phyloP scores from a whole-genome alignment of 2,329 filamentous ascomycete genomes.

The Xylariaceae sp. region DNA sequence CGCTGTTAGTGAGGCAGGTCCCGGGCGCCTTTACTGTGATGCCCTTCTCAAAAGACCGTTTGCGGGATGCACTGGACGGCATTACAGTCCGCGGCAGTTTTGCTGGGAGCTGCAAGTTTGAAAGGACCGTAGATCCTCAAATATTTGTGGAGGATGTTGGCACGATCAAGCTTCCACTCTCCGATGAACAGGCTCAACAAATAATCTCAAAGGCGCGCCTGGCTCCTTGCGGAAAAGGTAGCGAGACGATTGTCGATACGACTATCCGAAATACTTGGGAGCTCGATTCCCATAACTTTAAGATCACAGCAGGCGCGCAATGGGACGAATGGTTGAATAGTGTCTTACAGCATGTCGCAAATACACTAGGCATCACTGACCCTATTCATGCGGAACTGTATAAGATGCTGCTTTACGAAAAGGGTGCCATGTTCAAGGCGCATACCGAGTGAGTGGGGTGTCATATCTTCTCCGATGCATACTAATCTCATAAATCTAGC shows the following conservation, averaged over 20 bases:
- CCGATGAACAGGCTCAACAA: constrained; percentile 24
- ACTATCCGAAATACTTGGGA: constrained; percentile 53
- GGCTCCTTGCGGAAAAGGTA: constrained; percentile 49
- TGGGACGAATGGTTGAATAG: neutral
- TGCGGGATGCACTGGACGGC: constrained; percentile 1
- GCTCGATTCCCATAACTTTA: constrained; percentile 48
- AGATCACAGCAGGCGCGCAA: constrained; percentile 33
- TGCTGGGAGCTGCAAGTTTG: neutral
- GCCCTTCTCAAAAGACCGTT: neutral
- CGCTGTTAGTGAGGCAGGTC: neutral
- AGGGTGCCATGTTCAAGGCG: constrained; percentile 56
- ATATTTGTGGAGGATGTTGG: constrained; percentile 6
- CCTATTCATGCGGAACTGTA: constrained; percentile 47
- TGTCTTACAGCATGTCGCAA: neutral
- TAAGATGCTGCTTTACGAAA: constrained; percentile 58
- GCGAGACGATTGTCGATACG: constrained; percentile 49
- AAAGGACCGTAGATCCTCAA: neutral
- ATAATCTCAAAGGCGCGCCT: constrained; percentile 40
- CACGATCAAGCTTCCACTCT: constrained; percentile 36
- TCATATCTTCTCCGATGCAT: neutral
- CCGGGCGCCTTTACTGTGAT: neutral
- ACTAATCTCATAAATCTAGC: constrained; percentile 31
- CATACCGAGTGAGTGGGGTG: constrained; percentile 50
- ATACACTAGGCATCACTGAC: constrained; percentile 43
- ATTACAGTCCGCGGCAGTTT: neutral